Percentiles rank a stretch among this genome's conserved stretches.
These are phyloP conservation scores for Amaranthus palmeri DNA, from an alignment of 148 eudicot species.

Conservation along the genomic window DNA sequence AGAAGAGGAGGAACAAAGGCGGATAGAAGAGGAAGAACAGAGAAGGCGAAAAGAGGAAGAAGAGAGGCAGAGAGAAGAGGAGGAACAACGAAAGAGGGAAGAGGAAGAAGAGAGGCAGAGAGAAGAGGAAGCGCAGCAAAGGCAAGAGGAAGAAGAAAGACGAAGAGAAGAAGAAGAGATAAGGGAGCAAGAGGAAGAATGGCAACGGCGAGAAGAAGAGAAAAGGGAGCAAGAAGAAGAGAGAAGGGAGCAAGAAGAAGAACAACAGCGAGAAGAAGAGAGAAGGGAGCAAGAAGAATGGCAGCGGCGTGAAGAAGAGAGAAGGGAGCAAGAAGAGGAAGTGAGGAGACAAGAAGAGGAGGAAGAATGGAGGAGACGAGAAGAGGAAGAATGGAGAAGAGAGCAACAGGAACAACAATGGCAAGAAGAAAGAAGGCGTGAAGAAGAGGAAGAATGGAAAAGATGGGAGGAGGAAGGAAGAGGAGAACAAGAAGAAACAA, in stretches of 20 bases:
- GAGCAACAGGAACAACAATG: slow-evolving; percentile 1
- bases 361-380: background rate
- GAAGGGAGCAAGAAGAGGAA: background rate
- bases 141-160: background rate
- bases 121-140: background rate
- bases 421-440: slow-evolving; percentile 1
- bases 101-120: slow-evolving; percentile 4
- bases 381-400: background rate
- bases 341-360: background rate
- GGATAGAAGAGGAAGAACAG: background rate
- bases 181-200: slow-evolving; percentile 16
- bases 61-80: background rate
- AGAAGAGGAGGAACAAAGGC: slow-evolving; percentile 3
- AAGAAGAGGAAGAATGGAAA: slow-evolving; percentile 9
- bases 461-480: slow-evolving; percentile 11
- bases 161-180: slow-evolving; percentile 7
- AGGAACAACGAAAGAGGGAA: background rate
- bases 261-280: background rate
- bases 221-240: slow-evolving; percentile 12
- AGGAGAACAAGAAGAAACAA: background rate
- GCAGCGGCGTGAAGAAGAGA: background rate
- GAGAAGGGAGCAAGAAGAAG: background rate
- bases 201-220: slow-evolving; percentile 13
- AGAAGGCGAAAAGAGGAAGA: slow-evolving; percentile 1
- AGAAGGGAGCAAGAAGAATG: background rate